phyloP scores from a whole-genome alignment of 768 basidiomycete species.

The Podaxis carcinomalis region DNA sequence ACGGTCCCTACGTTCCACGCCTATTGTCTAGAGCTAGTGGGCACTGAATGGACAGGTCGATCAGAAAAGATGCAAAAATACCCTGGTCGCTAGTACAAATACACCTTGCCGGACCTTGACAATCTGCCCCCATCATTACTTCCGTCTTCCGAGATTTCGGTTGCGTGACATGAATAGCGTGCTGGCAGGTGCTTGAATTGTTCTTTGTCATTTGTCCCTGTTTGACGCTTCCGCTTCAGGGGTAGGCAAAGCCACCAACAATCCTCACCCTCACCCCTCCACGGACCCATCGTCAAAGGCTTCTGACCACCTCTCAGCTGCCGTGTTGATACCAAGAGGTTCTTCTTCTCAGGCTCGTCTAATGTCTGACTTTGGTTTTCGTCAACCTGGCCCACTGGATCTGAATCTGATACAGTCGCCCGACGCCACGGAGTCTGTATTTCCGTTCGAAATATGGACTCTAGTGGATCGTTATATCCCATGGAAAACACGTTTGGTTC shows the following conservation, averaged over 20 bases:
- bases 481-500: neutral
- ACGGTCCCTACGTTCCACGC: neutral
- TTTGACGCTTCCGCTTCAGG: conserved; percentile 1
- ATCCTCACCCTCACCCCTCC: neutral
- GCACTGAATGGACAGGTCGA: neutral
- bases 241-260: neutral
- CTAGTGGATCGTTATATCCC: conserved; percentile 4
- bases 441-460: conserved; percentile 9
- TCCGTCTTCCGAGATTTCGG: neutral
- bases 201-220: conserved; percentile 3
- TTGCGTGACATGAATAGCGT: conserved; percentile 1
- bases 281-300: neutral
- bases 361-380: too few species aligned
- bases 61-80: neutral
- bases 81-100: neutral
- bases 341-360: neutral
- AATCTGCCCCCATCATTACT: neutral
- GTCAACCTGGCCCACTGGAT: neutral
- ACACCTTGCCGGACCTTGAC: neutral
- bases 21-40: neutral
- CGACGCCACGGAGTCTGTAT: neutral
- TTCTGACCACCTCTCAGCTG: neutral
- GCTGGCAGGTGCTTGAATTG: neutral
- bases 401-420: neutral
- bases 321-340: neutral